These are phyloP conservation scores for Diplodia mutila DNA, from an alignment of 2,329 filamentous ascomycete species.

Conservation along the genomic window DNA sequence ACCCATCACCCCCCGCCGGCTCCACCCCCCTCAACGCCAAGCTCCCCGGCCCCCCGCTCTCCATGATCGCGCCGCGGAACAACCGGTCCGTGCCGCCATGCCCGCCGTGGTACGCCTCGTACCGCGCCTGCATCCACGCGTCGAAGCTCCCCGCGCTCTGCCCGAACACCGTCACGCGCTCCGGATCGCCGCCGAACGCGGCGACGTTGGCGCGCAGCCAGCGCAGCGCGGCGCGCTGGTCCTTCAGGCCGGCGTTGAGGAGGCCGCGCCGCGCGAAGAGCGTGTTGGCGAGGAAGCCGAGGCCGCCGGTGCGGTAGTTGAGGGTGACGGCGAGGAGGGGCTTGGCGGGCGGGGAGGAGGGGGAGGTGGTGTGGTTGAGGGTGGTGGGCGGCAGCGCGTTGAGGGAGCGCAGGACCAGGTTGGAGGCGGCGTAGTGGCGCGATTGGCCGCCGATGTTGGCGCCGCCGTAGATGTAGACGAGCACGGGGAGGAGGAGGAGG, in stretches of 20 bases:
- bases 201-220: slow-evolving; percentile 51
- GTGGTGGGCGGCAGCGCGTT: background rate
- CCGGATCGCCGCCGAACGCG: slow-evolving; percentile 46
- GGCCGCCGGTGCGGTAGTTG: slow-evolving; percentile 76
- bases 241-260: slow-evolving; percentile 52
- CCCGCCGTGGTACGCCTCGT: slow-evolving; percentile 27
- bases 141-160: slow-evolving; percentile 43
- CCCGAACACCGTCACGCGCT: slow-evolving; percentile 45
- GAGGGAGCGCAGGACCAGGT: slow-evolving; percentile 31
- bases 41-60: slow-evolving; percentile 43
- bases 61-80: slow-evolving; percentile 46
- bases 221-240: slow-evolving; percentile 52
- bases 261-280: slow-evolving; percentile 58
- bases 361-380: background rate
- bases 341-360: slow-evolving; percentile 48
- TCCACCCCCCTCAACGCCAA: slow-evolving; percentile 35
- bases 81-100: slow-evolving; percentile 43
- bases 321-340: slow-evolving; percentile 75
- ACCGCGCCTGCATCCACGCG: slow-evolving; percentile 42
- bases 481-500: slow-evolving; percentile 44
- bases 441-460: slow-evolving; percentile 27
- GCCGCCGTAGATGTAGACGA: slow-evolving; percentile 34
- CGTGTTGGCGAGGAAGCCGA: slow-evolving; percentile 67
- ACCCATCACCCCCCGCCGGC: slow-evolving; percentile 32
- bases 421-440: slow-evolving; percentile 37